Evolutionary conservation across 176 grass and related monocot species (phyloP).

Genomic region (Chloris gayana): DNA sequence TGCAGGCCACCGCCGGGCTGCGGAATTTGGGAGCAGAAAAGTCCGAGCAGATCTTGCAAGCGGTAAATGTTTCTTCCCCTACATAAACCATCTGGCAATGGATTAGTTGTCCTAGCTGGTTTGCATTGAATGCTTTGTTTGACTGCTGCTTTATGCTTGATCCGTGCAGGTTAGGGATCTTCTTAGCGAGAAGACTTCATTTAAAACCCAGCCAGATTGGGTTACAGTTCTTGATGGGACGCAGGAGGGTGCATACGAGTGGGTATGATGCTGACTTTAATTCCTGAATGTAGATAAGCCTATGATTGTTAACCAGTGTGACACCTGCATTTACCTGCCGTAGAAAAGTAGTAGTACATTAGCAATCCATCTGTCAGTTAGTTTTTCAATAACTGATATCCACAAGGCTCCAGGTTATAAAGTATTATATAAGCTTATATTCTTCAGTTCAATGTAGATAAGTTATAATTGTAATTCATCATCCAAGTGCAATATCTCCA

Average conservation of each 20-base stretch:
- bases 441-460: background rate
- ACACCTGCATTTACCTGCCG: background rate
- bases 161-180: slow-evolving; percentile 78
- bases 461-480: background rate
- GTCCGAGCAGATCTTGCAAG: slow-evolving; percentile 87
- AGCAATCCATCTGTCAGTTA: background rate
- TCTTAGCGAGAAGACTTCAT: slow-evolving; percentile 70
- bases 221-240: slow-evolving; percentile 92
- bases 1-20: slow-evolving; percentile 80
- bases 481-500: background rate
- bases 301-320: background rate
- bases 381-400: background rate
- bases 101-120: background rate
- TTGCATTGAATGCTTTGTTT: background rate
- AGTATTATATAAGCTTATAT: background rate
- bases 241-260: slow-evolving; percentile 96
- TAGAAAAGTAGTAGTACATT: background rate
- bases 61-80: slow-evolving; percentile 46
- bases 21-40: slow-evolving; percentile 77
- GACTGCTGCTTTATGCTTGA: background rate
- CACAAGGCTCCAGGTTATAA: background rate
- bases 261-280: slow-evolving; percentile 89
- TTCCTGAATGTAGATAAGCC: background rate
- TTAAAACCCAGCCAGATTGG: slow-evolving; percentile 79
- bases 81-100: background rate